phyloP scores from a whole-genome alignment of 176 grass and related monocot species.

The Chrysopogon serrulatus region DNA sequence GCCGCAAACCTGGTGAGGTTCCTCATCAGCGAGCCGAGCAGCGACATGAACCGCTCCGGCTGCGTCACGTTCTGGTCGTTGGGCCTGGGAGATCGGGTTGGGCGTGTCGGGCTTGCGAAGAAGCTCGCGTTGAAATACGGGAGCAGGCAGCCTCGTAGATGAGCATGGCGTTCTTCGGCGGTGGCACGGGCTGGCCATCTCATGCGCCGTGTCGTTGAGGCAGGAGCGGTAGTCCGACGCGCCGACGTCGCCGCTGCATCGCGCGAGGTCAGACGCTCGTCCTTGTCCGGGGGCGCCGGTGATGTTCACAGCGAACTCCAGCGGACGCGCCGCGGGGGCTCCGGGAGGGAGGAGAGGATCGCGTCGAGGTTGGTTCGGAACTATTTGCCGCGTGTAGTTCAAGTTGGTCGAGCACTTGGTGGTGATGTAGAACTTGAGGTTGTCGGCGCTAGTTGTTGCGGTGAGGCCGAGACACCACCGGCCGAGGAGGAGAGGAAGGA shows the following conservation, averaged over 20 bases:
- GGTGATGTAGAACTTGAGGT: too few species aligned
- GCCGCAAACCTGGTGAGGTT: slow-evolving; percentile 12
- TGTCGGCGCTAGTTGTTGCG: not conserved
- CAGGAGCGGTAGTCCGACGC: too few species aligned
- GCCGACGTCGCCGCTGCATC: too few species aligned
- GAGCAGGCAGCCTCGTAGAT: too few species aligned
- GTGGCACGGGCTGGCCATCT: too few species aligned
- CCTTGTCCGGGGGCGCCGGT: too few species aligned
- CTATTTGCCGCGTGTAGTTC: slow-evolving; percentile 40
- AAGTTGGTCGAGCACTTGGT: not conserved
- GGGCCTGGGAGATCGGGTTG: accelerated
- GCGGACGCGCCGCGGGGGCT: too few species aligned
- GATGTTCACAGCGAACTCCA: too few species aligned
- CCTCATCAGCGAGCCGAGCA: slow-evolving; percentile 28
- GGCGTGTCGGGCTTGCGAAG: not conserved
- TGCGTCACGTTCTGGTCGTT: not conserved
- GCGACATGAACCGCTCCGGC: not conserved
- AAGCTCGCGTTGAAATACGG: slow-evolving; percentile 30
- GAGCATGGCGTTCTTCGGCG: too few species aligned
- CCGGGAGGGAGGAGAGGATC: slow-evolving; percentile 34
- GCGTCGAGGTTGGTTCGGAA: slow-evolving; percentile 44
- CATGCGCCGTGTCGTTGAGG: too few species aligned
- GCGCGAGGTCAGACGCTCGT: slow-evolving; percentile 44
- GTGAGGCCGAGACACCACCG: not conserved
- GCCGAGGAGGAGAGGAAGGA: too few species aligned